These are phyloP conservation scores for Gymnopilus dilepis DNA, from an alignment of 768 basidiomycete species.

Conservation along the genomic window DNA sequence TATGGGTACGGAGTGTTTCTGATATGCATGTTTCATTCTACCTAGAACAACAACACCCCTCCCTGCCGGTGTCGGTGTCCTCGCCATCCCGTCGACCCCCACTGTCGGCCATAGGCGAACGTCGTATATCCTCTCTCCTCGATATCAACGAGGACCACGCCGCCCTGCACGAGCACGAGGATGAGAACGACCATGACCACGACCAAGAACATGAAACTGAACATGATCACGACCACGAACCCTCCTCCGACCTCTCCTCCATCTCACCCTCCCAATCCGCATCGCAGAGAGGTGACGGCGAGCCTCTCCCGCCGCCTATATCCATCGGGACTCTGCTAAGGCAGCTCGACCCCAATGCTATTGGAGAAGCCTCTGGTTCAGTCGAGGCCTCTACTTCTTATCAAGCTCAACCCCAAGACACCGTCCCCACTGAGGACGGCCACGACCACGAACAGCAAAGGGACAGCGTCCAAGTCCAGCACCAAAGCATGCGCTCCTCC, in stretches of 20 bases:
- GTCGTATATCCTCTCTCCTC: not conserved
- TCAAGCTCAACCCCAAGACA: too few relatives aligned
- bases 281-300: slow-evolving; percentile 55
- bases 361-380: slow-evolving; percentile 1
- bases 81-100: slow-evolving; percentile 1
- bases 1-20: slow-evolving; percentile 3
- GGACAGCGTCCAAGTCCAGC: slow-evolving; percentile 13
- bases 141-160: slow-evolving; percentile 7
- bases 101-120: slow-evolving; percentile 3
- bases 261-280: slow-evolving; percentile 80
- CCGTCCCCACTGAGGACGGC: not conserved
- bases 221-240: not conserved
- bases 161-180: not conserved
- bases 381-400: slow-evolving; percentile 17
- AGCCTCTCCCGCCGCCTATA: slow-evolving; percentile 14
- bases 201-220: too few relatives aligned
- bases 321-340: not conserved
- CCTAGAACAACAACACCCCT: slow-evolving; percentile 10
- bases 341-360: not conserved
- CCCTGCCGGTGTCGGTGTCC: too few relatives aligned
- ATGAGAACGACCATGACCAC: too few relatives aligned
- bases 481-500: slow-evolving; percentile 13
- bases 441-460: not conserved
- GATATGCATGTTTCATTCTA: slow-evolving; percentile 10
- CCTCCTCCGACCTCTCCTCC: slow-evolving; percentile 63